phyloP scores from a whole-genome alignment of 192 early-diverging fungal species.

The Mortierella claussenii region DNA sequence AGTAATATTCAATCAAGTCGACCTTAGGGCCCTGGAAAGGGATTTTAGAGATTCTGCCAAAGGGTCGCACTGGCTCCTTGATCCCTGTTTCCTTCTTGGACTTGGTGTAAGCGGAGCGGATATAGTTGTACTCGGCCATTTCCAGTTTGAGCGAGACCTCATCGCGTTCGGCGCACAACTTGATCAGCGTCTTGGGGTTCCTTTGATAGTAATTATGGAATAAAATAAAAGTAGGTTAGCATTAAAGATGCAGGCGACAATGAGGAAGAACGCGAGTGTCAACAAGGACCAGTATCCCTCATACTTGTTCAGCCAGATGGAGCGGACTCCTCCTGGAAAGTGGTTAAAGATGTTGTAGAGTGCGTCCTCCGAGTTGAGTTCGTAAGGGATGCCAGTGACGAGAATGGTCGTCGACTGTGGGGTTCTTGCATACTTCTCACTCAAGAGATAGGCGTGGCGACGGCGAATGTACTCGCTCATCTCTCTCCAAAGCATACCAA shows the following conservation, averaged over 20 bases:
- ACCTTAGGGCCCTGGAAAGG: slow-evolving; percentile 71
- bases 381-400: slow-evolving; percentile 72
- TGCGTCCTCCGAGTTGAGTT: slow-evolving; percentile 59
- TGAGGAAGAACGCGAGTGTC: too few relatives aligned
- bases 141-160: slow-evolving; percentile 63
- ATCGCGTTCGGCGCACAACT: slow-evolving; percentile 62
- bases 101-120: slow-evolving; percentile 25
- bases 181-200: slow-evolving; percentile 56
- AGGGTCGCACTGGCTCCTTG: slow-evolving; percentile 62
- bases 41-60: slow-evolving; percentile 60
- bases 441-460: slow-evolving; percentile 73
- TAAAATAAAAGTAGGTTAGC: neutral
- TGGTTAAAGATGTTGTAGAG: slow-evolving; percentile 64
- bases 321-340: slow-evolving; percentile 76
- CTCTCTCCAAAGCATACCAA: slow-evolving; percentile 58
- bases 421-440: slow-evolving; percentile 57
- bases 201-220: slow-evolving; percentile 25
- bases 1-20: slow-evolving; percentile 66
- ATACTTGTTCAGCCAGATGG: slow-evolving; percentile 72
- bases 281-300: neutral
- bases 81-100: slow-evolving; percentile 9
- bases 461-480: slow-evolving; percentile 70
- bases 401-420: slow-evolving; percentile 73
- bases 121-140: slow-evolving; percentile 48
- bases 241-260: too few relatives aligned